Percentiles rank a stretch among this genome's conserved stretches.
phyloP scores from a whole-genome alignment of 768 basidiomycete species.

The Tulasnella sp. region DNA sequence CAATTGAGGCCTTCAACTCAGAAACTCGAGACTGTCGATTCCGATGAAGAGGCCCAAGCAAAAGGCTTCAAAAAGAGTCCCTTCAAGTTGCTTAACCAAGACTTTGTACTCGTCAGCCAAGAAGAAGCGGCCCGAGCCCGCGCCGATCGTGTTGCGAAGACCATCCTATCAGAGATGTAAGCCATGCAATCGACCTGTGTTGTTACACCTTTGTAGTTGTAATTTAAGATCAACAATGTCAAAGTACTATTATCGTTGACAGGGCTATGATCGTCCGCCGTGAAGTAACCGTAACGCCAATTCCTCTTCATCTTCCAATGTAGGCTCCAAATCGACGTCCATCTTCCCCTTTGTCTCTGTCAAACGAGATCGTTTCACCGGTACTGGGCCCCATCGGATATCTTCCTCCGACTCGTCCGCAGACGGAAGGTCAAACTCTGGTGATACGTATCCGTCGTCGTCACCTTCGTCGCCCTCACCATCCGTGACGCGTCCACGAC shows the following conservation, averaged over 20 bases:
- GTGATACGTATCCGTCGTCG: constrained; percentile 59
- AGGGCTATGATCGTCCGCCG: not conserved
- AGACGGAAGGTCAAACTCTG: constrained; percentile 47
- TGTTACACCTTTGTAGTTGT: too few species aligned
- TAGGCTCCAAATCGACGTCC: constrained; percentile 29
- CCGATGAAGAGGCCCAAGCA: constrained; percentile 41
- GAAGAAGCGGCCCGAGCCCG: constrained; percentile 31
- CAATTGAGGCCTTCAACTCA: constrained; percentile 21
- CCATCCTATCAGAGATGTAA: too few species aligned
- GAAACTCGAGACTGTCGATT: constrained; percentile 42
- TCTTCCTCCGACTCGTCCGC: constrained; percentile 27
- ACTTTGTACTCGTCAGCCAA: constrained; percentile 36
- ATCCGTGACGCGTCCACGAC: constrained; percentile 23
- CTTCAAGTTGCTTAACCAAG: constrained; percentile 36
- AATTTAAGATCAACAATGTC: too few species aligned
- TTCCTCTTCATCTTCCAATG: constrained; percentile 45
- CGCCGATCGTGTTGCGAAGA: constrained; percentile 13
- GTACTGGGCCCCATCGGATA: constrained; percentile 11
- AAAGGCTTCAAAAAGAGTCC: constrained; percentile 40
- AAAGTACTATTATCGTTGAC: too few species aligned
- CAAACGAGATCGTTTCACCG: constrained; percentile 16
- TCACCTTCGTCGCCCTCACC: constrained; percentile 23
- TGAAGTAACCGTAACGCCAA: constrained; percentile 43
- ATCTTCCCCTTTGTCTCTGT: constrained; percentile 22
- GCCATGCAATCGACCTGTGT: too few species aligned